Evolutionary conservation across 2,329 filamentous ascomycete genomes (phyloP), one percentile per base, ranked within the genome.

Genomic region (Colletotrichum chlorophyti): DNA sequence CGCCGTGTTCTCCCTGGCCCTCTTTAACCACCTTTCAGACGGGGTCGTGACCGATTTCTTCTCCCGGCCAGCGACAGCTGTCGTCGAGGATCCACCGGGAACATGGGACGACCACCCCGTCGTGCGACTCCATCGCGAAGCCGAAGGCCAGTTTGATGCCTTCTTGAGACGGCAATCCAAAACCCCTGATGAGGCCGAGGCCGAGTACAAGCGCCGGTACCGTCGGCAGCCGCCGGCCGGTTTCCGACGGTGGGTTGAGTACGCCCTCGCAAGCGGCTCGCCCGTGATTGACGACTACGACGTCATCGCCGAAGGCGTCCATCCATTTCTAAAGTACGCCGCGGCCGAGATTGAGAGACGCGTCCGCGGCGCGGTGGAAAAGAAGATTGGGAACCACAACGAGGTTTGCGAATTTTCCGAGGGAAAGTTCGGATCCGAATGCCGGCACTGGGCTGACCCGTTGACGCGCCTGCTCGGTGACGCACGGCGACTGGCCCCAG

Each of bases 251-350:
- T 83, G 80, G 81, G 79, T 72, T 19, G 62, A 71, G 1, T 82
- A 73, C 43, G 79, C 80, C 1, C 46, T 64, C 2, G 61, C 63
- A 0, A 66, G 78, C 1, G 27, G 74, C 3, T 81, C 79, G 0
- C 70, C 70, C 0, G 71, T 83, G n/a, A 80, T 83, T 27, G 80
- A 83, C 54, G 76, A 83, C 3, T 83, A 79, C 24, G 77, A 83
- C 34, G 69, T 64, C 1, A 78, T 83, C 3, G 66, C 74, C 35
- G 57, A 76, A 0, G 59, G 67, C 0, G 62, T 83, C 1, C 65
- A 67, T 0, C 80, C 79, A 0, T 78, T 83, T 34, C 70, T 72
- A 54, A 68, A 59, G 4, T 26, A 80, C 0, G 75, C 70, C 26
- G 78, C 76, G 0, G 57, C 63, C 1, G 68, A 76, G 9, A 51